phyloP scores from a whole-genome alignment of 495 filamentous ascomycete genomes.

The Penicillium crystallinum region DNA sequence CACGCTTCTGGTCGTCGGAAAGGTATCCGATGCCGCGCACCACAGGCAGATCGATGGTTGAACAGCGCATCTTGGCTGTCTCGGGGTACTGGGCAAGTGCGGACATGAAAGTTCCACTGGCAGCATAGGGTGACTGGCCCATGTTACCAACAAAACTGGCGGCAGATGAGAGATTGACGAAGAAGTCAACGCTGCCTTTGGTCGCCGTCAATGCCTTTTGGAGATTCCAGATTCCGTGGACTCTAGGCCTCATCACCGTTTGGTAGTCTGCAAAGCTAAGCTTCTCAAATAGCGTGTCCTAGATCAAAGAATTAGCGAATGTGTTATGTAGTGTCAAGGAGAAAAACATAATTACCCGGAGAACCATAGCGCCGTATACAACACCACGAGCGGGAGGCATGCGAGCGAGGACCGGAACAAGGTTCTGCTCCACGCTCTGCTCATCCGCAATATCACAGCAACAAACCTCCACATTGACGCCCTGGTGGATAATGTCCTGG shows the following conservation, averaged over 20 bases:
- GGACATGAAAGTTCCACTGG: conserved; percentile 38
- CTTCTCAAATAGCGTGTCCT: conserved; percentile 42
- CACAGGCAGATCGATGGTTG: conserved; percentile 34
- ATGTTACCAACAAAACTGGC: conserved; percentile 38
- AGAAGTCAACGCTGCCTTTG: conserved; percentile 43
- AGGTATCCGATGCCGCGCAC: conserved; percentile 39
- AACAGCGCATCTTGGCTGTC: conserved; percentile 27
- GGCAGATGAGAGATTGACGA: conserved; percentile 42
- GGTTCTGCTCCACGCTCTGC: conserved; percentile 14
- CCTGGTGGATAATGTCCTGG: conserved; percentile 29
- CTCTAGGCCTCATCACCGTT: conserved; percentile 39
- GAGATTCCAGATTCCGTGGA: conserved; percentile 50
- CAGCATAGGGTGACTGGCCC: conserved; percentile 43
- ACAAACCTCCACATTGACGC: conserved; percentile 25
- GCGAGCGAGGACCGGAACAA: conserved; percentile 9
- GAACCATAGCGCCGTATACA: conserved; percentile 40
- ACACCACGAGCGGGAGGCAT: conserved; percentile 33
- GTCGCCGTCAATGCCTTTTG: conserved; percentile 42
- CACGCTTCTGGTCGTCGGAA: conserved; percentile 26
- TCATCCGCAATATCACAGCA: conserved; percentile 22
- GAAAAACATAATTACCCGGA: conserved; percentile 18
- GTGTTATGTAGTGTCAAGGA: background rate
- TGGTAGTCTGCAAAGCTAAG: conserved; percentile 43
- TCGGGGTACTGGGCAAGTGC: conserved; percentile 33
- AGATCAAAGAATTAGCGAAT: background rate